A percentile compares a stretch with the other conserved stretches of the same genome.
phyloP scores from a whole-genome alignment of 768 basidiomycete genomes.

The Kwoniella botswanensis region DNA sequence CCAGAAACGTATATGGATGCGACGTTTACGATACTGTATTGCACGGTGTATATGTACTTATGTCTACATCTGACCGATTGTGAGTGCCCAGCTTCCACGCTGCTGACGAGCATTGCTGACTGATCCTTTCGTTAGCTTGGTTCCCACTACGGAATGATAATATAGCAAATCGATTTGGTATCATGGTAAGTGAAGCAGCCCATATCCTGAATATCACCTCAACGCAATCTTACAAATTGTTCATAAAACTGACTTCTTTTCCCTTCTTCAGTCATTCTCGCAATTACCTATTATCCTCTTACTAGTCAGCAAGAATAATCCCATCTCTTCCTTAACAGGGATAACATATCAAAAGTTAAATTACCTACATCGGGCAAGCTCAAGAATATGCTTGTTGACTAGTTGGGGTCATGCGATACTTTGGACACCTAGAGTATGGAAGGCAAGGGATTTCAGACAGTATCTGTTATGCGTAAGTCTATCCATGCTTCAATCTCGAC shows the following conservation, averaged over 20 bases:
- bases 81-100: conserved; percentile 6
- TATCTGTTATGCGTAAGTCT: conserved; percentile 31
- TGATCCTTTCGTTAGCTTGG: conserved; percentile 4
- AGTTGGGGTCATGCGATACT: conserved; percentile 45
- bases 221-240: too few species aligned
- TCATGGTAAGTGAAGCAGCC: conserved; percentile 26
- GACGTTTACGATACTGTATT: conserved; percentile 38
- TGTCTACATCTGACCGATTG: conserved; percentile 17
- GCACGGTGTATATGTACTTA: conserved; percentile 21
- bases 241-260: background rate
- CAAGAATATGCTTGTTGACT: conserved; percentile 44
- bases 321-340: conserved; percentile 65
- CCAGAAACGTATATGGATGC: conserved; percentile 38
- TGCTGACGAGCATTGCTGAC: background rate
- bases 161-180: conserved; percentile 27
- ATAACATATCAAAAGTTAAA: conserved; percentile 65
- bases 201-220: too few species aligned
- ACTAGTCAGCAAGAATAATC: conserved; percentile 69
- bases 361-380: conserved; percentile 56
- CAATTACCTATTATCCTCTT: conserved; percentile 67
- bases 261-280: conserved; percentile 36
- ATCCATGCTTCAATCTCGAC: background rate
- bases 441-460: conserved; percentile 11
- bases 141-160: conserved; percentile 22
- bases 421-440: conserved; percentile 32